These are phyloP conservation scores for Ananas comosus DNA, from an alignment of 176 grass and related monocot species.

Conservation along the genomic window DNA sequence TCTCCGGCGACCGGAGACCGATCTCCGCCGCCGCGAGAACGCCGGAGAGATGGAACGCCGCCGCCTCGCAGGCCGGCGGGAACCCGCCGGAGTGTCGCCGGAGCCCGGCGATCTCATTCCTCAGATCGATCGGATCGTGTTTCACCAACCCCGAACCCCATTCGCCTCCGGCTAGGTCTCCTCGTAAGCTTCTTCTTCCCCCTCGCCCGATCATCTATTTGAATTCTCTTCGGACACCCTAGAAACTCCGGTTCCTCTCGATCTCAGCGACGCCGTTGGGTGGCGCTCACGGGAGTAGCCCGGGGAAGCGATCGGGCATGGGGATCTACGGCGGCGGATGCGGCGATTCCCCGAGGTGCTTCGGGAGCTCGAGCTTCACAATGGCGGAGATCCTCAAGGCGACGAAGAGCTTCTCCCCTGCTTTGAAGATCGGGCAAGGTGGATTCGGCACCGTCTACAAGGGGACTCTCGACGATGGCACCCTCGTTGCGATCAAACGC, in stretches of 20 bases:
- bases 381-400: constrained; percentile 62
- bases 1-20: background rate
- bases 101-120: background rate
- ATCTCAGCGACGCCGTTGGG: background rate
- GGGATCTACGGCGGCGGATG: background rate
- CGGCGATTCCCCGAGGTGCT: background rate
- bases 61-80: background rate
- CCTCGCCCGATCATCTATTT: background rate
- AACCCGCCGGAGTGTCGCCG: background rate
- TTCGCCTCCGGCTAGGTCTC: background rate
- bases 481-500: constrained; percentile 78
- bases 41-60: background rate
- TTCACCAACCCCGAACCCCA: background rate
- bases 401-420: constrained; percentile 70
- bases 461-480: constrained; percentile 67
- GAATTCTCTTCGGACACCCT: background rate
- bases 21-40: background rate
- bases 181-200: background rate
- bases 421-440: constrained; percentile 75
- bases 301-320: background rate
- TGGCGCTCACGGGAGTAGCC: background rate
- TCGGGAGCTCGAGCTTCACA: constrained; percentile 47
- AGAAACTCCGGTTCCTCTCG: background rate
- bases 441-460: constrained; percentile 68
- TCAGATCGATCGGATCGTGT: background rate